These are phyloP conservation scores for Gigaspora rosea DNA, from an alignment of 192 early-diverging fungal genomes.

Conservation along the genomic window DNA sequence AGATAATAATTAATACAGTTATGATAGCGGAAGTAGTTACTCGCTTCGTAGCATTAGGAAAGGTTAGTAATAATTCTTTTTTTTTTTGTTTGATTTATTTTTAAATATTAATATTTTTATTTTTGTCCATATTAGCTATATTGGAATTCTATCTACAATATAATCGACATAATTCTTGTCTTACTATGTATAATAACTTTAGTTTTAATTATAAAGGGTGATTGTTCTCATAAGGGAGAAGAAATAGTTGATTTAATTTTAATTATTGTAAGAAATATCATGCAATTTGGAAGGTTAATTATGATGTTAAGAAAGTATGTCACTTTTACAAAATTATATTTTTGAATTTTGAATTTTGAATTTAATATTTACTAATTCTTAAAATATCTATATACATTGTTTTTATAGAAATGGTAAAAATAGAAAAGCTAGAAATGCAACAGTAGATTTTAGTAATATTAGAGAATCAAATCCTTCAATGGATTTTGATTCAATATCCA, in stretches of 20 bases:
- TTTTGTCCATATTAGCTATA: slow-evolving; percentile 41
- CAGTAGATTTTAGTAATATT: slow-evolving; percentile 24
- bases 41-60: slow-evolving; percentile 64
- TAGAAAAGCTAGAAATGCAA: slow-evolving; percentile 29
- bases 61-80: slow-evolving; percentile 38
- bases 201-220: slow-evolving; percentile 59
- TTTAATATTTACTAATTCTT: neutral
- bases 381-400: neutral
- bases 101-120: neutral
- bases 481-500: slow-evolving; percentile 3
- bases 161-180: slow-evolving; percentile 71
- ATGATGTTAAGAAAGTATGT: slow-evolving; percentile 66
- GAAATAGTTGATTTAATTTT: slow-evolving; percentile 72
- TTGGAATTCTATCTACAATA: slow-evolving; percentile 71
- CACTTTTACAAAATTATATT: neutral
- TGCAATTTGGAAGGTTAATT: slow-evolving; percentile 68
- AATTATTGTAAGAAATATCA: slow-evolving; percentile 71
- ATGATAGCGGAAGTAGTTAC: slow-evolving; percentile 76
- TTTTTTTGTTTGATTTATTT: neutral
- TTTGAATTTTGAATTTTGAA: neutral
- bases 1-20: slow-evolving; percentile 69
- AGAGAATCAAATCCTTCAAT: slow-evolving; percentile 21
- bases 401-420: slow-evolving; percentile 16
- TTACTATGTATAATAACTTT: slow-evolving; percentile 68
- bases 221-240: slow-evolving; percentile 70